Evolutionary conservation across 1,139 yeast genomes (phyloP).

Genomic region (Zhuliangozyma parablackwelliae): DNA sequence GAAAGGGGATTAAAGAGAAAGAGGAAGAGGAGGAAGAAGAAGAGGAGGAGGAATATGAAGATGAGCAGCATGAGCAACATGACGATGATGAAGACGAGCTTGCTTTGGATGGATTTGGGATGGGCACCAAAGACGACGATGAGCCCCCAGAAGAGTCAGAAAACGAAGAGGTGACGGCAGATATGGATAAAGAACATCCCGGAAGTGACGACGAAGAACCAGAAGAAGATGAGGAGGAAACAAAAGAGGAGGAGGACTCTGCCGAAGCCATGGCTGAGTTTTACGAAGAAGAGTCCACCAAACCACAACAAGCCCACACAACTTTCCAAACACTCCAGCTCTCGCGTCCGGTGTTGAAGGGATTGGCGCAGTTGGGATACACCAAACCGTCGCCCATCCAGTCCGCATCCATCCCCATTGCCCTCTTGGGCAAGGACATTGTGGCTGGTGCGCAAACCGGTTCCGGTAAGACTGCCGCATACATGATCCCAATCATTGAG

Average conservation of each 20-base stretch:
- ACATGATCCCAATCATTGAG: conserved; percentile 92
- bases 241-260: conserved; percentile 51
- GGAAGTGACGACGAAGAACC: conserved; percentile 19
- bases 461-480: conserved; percentile 98
- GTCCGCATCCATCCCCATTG: conserved; percentile 88
- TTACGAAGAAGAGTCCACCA: conserved; percentile 52
- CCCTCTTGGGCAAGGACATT: conserved; percentile 85
- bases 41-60: conserved; percentile 23
- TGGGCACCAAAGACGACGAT: conserved; percentile 45
- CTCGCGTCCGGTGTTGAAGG: conserved; percentile 86
- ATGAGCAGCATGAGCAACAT: conserved; percentile 21
- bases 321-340: conserved; percentile 75
- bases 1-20: conserved; percentile 15
- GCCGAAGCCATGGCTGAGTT: conserved; percentile 70
- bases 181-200: conserved; percentile 21
- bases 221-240: conserved; percentile 65
- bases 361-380: conserved; percentile 76
- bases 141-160: conserved; percentile 22
- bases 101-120: conserved; percentile 72
- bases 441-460: conserved; percentile 99
- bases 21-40: conserved; percentile 25
- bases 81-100: conserved; percentile 27
- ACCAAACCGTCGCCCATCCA: conserved; percentile 90
- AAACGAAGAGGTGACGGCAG: conserved; percentile 23
- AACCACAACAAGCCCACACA: conserved; percentile 43